These are phyloP conservation scores for Scutellaria minor DNA, from an alignment of 257 asterid genomes.

Conservation along the genomic window DNA sequence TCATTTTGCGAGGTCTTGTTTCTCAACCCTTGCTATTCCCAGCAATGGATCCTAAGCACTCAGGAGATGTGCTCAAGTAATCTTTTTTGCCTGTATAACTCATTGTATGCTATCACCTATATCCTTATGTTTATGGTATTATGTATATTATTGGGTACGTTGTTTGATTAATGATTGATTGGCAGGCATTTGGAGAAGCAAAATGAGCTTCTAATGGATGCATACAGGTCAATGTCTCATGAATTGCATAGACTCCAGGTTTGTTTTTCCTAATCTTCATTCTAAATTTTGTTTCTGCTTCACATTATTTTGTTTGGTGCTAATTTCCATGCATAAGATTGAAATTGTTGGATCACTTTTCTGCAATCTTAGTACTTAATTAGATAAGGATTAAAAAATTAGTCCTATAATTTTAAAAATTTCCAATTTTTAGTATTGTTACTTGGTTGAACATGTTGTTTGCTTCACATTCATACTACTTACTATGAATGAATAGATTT, in stretches of 20 bases:
- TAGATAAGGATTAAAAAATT: neutral
- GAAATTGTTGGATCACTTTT: conserved; percentile 10
- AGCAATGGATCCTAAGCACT: conserved; percentile 62
- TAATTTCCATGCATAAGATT: neutral
- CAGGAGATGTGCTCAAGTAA: conserved; percentile 59
- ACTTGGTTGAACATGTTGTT: too few species aligned
- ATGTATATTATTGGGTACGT: neutral
- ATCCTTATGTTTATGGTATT: neutral
- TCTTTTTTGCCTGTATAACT: neutral
- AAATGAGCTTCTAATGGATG: conserved; percentile 65
- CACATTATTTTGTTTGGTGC: neutral
- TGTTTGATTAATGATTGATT: conserved; percentile 8
- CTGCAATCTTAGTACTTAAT: neutral
- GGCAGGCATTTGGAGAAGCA: conserved; percentile 88
- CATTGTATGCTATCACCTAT: neutral
- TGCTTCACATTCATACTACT: too few species aligned
- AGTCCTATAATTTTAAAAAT: too few species aligned
- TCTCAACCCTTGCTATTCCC: neutral
- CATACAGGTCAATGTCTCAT: conserved; percentile 68
- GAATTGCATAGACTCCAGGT: conserved; percentile 87
- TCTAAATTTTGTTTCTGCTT: neutral
- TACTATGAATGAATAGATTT: too few species aligned
- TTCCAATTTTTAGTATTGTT: too few species aligned
- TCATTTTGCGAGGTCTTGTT: neutral
- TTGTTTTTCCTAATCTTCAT: conserved; percentile 13